Base-by-base conservation (phyloP, 495 filamentous ascomycete species). In the Amniculicola lignicola region DNA sequence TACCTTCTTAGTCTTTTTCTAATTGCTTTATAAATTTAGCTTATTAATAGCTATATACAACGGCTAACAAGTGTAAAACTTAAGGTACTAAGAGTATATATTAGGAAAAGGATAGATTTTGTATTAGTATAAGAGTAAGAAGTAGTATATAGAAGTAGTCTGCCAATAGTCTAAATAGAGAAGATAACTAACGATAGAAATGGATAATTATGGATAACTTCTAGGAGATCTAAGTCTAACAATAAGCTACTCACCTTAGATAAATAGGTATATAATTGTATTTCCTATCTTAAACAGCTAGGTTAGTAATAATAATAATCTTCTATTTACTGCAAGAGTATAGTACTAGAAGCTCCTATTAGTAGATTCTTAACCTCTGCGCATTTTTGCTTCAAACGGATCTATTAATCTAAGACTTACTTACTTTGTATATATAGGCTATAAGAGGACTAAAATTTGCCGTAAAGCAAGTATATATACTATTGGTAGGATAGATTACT, bases 261-360 rank as follows among this genome's bases (percentile, higher is more conserved):
- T n/a, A n/a, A n/a, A n/a, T n/a, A n/a, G n/a, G n/a, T n/a, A n/a
- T n/a, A n/a, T n/a, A n/a, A n/a, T n/a, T n/a, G 70, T 33, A 63
- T 61, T n/a, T 75, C 68, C 43, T 65, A 67, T 25, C 29, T 64
- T 25, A 2, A 69, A 66, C 1, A 77, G 78, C 78, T 75, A 82
- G 25, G 48, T 46, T 28, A 37, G n/a, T 18, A 37, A 28, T 21
- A 59, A 18, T 33, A 42, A 1, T 9, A 29, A 41, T 14, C n/a
- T 14, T 27, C n/a, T n/a, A n/a, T n/a, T n/a, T n/a, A n/a, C n/a
- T n/a, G n/a, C n/a, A n/a, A n/a, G n/a, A n/a, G n/a, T n/a, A n/a
- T n/a, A n/a, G n/a, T n/a, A n/a, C n/a, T n/a, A n/a, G n/a, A n/a
- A n/a, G n/a, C n/a, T n/a, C n/a, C n/a, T n/a, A n/a, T n/a, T n/a